Evolutionary conservation across 176 grass and related monocot genomes (phyloP).

Genomic region (Guadua angustifolia): DNA sequence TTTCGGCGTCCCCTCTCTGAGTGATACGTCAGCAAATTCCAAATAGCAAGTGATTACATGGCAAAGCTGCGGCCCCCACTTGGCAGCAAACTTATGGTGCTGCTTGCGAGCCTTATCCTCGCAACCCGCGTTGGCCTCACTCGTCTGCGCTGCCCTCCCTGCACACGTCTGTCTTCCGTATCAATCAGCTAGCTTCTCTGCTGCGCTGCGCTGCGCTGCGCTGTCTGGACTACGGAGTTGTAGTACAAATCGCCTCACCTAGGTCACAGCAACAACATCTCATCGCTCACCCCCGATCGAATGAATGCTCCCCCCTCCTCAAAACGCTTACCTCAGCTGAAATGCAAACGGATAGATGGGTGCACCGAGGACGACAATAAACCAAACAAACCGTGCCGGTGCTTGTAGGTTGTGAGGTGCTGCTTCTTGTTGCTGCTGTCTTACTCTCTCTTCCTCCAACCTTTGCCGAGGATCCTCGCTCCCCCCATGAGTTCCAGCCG

Average conservation of each 20-base stretch:
- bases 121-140: not conserved
- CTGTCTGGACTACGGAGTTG: no score
- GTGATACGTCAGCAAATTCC: no score
- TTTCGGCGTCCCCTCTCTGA: no score
- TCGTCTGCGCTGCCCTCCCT: no score
- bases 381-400: not conserved
- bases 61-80: not conserved
- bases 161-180: not conserved
- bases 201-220: not conserved
- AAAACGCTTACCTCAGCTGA: not conserved
- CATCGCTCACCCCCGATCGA: not conserved
- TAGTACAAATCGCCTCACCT: not conserved
- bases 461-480: not conserved
- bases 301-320: not conserved
- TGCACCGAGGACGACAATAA: not conserved
- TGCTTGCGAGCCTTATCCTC: not conserved
- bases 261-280: not conserved
- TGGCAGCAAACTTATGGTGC: conserved; percentile 47
- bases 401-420: not conserved
- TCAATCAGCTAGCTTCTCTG: no score
- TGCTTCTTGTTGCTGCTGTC: not conserved
- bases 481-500: conserved; percentile 57
- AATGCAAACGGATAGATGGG: conserved; percentile 9
- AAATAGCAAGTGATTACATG: not conserved
- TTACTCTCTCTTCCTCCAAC: not conserved